Evolutionary conservation across 164 flowering plant species (phyloP).

Genomic region (Cinnamomum micranthum): DNA sequence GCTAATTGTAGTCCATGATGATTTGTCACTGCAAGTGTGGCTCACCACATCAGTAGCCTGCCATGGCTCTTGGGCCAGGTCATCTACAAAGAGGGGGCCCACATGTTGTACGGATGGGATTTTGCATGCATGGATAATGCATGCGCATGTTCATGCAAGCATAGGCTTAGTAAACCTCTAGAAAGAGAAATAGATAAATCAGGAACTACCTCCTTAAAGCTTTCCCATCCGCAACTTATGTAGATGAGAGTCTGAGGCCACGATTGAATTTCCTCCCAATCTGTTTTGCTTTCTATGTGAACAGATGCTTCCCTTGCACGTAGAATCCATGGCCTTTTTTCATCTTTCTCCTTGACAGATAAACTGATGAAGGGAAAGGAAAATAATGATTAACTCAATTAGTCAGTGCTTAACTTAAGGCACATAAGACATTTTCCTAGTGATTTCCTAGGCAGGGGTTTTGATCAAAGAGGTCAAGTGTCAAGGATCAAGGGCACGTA

Average conservation of each 20-base stretch:
- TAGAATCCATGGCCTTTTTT: constrained; percentile 92
- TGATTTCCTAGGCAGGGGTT: no score
- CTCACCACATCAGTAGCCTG: background rate
- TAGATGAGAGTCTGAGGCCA: constrained; percentile 82
- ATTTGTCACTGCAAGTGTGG: background rate
- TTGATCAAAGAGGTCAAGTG: no score
- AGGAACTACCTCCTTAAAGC: constrained; percentile 78
- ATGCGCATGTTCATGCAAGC: background rate
- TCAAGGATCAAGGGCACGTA: no score
- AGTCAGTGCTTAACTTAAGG: background rate
- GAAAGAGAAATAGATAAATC: background rate
- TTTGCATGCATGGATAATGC: no score
- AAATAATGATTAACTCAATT: background rate
- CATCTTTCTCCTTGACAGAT: constrained; percentile 44
- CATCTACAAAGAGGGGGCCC: background rate
- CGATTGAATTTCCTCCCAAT: constrained; percentile 31
- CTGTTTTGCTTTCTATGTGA: constrained; percentile 39
- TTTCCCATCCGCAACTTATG: constrained; percentile 98
- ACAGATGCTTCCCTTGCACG: constrained; percentile 76
- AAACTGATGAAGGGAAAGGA: constrained; percentile 26
- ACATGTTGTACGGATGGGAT: background rate
- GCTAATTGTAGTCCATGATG: background rate
- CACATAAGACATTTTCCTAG: background rate
- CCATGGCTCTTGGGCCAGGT: background rate
- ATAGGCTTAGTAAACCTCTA: background rate